These are phyloP conservation scores for Yarrowia bubula DNA, from an alignment of 805 yeast species.

Conservation along the genomic window DNA sequence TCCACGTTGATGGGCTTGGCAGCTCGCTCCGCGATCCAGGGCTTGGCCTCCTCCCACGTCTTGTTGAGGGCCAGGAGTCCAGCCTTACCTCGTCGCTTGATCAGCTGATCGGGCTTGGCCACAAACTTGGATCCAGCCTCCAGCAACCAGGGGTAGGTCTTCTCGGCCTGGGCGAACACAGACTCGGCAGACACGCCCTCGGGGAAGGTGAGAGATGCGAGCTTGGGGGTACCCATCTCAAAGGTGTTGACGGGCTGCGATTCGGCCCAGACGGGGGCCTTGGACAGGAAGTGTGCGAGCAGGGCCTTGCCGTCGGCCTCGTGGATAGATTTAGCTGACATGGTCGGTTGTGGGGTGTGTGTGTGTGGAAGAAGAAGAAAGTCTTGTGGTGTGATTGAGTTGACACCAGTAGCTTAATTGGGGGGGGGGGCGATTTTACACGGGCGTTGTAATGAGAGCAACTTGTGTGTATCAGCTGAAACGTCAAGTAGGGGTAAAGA, in stretches of 20 bases:
- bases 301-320: slow-evolving; percentile 50
- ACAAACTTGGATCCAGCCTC: slow-evolving; percentile 43
- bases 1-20: slow-evolving; percentile 44
- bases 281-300: slow-evolving; percentile 44
- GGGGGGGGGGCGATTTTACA: too few relatives aligned
- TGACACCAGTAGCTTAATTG: not conserved
- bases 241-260: slow-evolving; percentile 38
- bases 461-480: not conserved
- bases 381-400: slow-evolving; percentile 2
- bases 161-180: slow-evolving; percentile 42
- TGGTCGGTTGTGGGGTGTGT: slow-evolving; percentile 27
- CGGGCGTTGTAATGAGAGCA: not conserved
- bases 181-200: slow-evolving; percentile 37
- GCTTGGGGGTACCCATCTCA: slow-evolving; percentile 40
- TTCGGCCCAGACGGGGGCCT: slow-evolving; percentile 42
- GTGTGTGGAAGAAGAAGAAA: not conserved
- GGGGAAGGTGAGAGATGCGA: slow-evolving; percentile 42
- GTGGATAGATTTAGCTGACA: slow-evolving; percentile 48
- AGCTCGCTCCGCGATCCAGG: slow-evolving; percentile 47
- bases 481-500: too few relatives aligned
- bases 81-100: slow-evolving; percentile 48
- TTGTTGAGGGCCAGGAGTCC: slow-evolving; percentile 46
- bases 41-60: slow-evolving; percentile 46
- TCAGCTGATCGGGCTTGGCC: slow-evolving; percentile 49
- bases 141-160: slow-evolving; percentile 44